Percentiles rank a stretch among this genome's conserved stretches.
phyloP scores from a whole-genome alignment of 1,284 basidiomycete species.

The Flammula alnicola region DNA sequence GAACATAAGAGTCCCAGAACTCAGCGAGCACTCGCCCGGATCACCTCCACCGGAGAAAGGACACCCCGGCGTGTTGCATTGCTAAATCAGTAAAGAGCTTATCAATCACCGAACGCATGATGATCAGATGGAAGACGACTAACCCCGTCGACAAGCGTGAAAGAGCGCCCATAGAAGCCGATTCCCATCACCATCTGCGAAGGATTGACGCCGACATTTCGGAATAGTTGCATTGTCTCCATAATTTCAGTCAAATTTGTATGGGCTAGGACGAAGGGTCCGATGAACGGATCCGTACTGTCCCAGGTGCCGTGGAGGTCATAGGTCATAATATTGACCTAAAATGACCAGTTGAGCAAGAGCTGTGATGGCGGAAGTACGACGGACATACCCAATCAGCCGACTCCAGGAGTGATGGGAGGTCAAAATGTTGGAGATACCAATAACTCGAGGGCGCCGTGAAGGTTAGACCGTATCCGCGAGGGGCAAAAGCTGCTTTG shows the following conservation, averaged over 20 bases:
- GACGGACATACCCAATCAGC: conserved; percentile 33
- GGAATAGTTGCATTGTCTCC: conserved; percentile 22
- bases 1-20: conserved; percentile 19
- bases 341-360: neutral
- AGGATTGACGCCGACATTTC: conserved; percentile 22
- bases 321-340: conserved; percentile 20
- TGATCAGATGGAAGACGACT: too few relatives aligned
- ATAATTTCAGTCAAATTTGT: conserved; percentile 33
- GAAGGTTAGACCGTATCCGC: conserved; percentile 26
- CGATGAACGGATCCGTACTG: conserved; percentile 24
- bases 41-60: conserved; percentile 20
- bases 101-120: too few relatives aligned
- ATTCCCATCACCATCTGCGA: conserved; percentile 30
- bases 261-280: conserved; percentile 23
- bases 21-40: conserved; percentile 19
- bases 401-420: conserved; percentile 25
- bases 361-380: neutral
- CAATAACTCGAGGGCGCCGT: conserved; percentile 33
- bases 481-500: conserved; percentile 20
- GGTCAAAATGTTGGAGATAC: conserved; percentile 39
- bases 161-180: conserved; percentile 36
- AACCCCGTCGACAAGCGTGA: too few relatives aligned
- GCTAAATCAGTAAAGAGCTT: too few relatives aligned
- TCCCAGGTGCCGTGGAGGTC: conserved; percentile 33
- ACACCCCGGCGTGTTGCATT: conserved; percentile 28